phyloP scores from a whole-genome alignment of 345 rosid genomes.

The Eucalyptus marginata region DNA sequence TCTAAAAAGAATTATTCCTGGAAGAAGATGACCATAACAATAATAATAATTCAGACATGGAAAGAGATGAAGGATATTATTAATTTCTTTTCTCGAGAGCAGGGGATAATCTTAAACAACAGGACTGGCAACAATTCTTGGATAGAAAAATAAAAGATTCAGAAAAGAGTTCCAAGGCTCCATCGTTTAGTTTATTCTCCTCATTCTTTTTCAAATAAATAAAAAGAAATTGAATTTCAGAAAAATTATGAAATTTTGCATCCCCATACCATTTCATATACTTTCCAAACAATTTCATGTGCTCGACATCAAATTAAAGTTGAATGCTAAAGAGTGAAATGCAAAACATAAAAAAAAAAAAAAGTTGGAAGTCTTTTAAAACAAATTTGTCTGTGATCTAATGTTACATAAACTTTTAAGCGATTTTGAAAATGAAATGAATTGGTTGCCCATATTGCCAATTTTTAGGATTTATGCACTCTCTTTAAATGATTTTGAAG shows the following conservation, averaged over 20 bases:
- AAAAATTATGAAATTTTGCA: neutral
- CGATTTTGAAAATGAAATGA: neutral
- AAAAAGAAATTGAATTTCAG: neutral
- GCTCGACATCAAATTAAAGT: neutral
- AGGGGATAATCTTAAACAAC: neutral
- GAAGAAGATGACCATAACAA: neutral
- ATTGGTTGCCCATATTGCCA: neutral
- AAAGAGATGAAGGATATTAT: neutral
- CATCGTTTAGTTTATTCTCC: neutral
- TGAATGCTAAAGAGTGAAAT: neutral
- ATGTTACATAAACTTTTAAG: neutral
- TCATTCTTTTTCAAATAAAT: neutral
- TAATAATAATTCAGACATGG: neutral
- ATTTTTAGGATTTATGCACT: neutral
- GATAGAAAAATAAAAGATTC: neutral
- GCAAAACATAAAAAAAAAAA: neutral
- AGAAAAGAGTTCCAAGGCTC: neutral
- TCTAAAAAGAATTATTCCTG: neutral
- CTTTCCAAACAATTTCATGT: neutral
- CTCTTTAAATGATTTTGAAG: neutral
- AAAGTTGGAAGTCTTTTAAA: rapidly evolving
- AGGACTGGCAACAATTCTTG: neutral
- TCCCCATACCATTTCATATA: neutral
- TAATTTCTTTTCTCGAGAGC: neutral
- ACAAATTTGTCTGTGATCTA: neutral